Conservation (phyloP, 1,284 basidiomycete genomes). For the Volvariella volvacea region DNA sequence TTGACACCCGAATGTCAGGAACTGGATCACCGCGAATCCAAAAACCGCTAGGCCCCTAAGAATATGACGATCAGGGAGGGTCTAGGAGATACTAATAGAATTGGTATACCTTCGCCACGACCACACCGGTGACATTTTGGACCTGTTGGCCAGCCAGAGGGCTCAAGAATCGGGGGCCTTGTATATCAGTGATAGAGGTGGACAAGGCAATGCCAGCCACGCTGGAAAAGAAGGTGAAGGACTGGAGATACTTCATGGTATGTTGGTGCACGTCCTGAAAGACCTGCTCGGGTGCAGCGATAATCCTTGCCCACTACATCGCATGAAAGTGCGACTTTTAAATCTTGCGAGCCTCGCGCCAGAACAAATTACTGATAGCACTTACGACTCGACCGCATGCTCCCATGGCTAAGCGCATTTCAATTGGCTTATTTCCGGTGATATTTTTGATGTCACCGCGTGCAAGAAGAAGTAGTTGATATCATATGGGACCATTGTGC, state of each 20-base stretch:
- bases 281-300: background rate
- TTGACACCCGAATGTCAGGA: slow-evolving; percentile 41
- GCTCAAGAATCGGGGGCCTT: slow-evolving; percentile 45
- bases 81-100: background rate
- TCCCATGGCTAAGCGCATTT: slow-evolving; percentile 14
- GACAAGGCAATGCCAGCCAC: slow-evolving; percentile 20
- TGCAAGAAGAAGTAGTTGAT: too few relatives aligned
- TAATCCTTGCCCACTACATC: too few relatives aligned
- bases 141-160: slow-evolving; percentile 42
- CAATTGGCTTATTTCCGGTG: slow-evolving; percentile 6
- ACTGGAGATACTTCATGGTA: slow-evolving; percentile 23
- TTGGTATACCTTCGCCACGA: slow-evolving; percentile 43
- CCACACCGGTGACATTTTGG: slow-evolving; percentile 41
- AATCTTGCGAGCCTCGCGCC: too few relatives aligned
- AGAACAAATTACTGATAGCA: slow-evolving; percentile 4
- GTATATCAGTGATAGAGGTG: slow-evolving; percentile 42
- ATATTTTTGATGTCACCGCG: slow-evolving; percentile 1
- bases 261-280: slow-evolving; percentile 11
- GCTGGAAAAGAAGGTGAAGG: slow-evolving; percentile 19
- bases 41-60: slow-evolving; percentile 42
- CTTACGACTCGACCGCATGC: slow-evolving; percentile 22
- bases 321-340: too few relatives aligned
- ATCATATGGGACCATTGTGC: too few relatives aligned
- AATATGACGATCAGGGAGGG: background rate
- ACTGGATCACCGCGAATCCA: slow-evolving; percentile 44